A percentile compares a stretch with the other conserved stretches of the same genome.
These are phyloP conservation scores for Lentinula guzmanii DNA, from an alignment of 768 basidiomycete genomes.

Conservation along the genomic window DNA sequence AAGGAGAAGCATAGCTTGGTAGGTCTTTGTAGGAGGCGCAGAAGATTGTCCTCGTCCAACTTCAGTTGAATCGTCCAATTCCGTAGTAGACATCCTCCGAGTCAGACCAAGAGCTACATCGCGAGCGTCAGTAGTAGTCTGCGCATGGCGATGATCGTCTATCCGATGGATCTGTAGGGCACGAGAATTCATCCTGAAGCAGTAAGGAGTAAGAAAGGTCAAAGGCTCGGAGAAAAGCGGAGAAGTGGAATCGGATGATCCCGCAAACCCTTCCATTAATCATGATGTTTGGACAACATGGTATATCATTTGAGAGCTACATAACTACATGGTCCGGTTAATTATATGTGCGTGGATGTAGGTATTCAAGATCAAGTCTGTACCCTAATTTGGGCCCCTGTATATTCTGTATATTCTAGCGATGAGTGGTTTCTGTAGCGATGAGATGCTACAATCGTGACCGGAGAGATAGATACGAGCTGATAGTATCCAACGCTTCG, in stretches of 20 bases:
- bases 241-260: not conserved
- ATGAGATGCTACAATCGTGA: not conserved
- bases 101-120: too few species aligned
- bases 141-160: too few species aligned
- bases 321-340: too few species aligned
- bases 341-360: too few species aligned
- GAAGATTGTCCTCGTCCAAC: not conserved
- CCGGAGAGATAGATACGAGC: conserved; percentile 1
- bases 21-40: conserved; percentile 17
- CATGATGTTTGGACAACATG: too few species aligned
- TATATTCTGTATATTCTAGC: too few species aligned
- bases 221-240: not conserved
- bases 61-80: not conserved
- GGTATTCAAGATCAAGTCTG: not conserved
- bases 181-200: not conserved
- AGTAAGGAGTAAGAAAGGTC: not conserved
- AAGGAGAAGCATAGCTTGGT: conserved; percentile 29
- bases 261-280: not conserved
- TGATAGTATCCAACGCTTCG: conserved; percentile 25
- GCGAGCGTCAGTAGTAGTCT: too few species aligned
- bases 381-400: not conserved
- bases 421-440: too few species aligned
- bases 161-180: not conserved
- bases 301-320: too few species aligned
- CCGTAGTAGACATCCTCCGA: not conserved